Evolutionary conservation across 495 filamentous ascomycete genomes (phyloP).

Genomic region (Niebla homalea): DNA sequence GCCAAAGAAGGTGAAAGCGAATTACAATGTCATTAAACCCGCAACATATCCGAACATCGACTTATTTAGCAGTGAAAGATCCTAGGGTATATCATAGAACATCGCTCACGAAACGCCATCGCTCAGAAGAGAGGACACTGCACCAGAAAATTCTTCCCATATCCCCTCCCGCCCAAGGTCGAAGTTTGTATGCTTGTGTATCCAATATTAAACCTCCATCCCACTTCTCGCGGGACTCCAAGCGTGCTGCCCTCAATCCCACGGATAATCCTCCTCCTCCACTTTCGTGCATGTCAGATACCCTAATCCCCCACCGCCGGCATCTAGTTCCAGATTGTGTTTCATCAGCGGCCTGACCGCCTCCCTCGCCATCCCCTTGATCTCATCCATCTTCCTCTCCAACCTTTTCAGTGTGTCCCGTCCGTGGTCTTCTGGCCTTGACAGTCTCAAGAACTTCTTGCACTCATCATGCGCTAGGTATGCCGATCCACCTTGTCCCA

Average conservation of each 20-base stretch:
- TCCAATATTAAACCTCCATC: background rate
- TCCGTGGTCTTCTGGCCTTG: slow-evolving; percentile 48
- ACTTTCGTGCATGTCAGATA: slow-evolving; percentile 76
- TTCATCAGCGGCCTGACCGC: slow-evolving; percentile 77
- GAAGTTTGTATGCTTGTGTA: background rate
- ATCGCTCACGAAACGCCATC: background rate
- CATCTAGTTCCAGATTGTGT: slow-evolving; percentile 65
- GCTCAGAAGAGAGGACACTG: background rate
- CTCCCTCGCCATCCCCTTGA: slow-evolving; percentile 70
- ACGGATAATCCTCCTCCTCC: slow-evolving; percentile 67
- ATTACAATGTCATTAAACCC: too few relatives aligned
- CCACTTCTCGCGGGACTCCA: background rate
- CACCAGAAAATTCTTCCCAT: background rate
- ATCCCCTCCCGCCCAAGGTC: background rate
- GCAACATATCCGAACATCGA: too few relatives aligned
- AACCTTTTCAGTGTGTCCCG: slow-evolving; percentile 69
- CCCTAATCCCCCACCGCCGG: slow-evolving; percentile 28
- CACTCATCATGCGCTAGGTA: slow-evolving; percentile 78
- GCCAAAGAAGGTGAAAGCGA: too few relatives aligned
- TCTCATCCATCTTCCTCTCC: slow-evolving; percentile 73
- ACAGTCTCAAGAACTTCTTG: slow-evolving; percentile 66
- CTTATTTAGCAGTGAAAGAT: too few relatives aligned
- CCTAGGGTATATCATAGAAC: background rate
- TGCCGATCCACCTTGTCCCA: slow-evolving; percentile 44
- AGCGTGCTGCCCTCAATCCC: slow-evolving; percentile 29